Evolutionary conservation across 495 filamentous ascomycete genomes (phyloP).

Genomic region (Neurospora intermedia): DNA sequence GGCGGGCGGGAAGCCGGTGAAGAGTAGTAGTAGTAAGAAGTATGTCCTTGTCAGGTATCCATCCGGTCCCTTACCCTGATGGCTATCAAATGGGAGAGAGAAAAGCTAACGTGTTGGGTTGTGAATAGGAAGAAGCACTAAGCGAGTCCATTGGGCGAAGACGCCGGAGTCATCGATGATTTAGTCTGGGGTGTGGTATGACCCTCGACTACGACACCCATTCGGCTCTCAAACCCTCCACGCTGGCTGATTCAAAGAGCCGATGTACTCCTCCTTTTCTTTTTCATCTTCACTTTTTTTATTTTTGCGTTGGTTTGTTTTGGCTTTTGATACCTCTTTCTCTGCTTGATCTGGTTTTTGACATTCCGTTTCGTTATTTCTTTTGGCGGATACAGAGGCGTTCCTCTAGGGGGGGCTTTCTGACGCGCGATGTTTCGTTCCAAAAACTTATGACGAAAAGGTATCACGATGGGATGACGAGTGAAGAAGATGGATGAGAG

Average conservation of each 20-base stretch:
- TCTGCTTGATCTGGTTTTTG: not conserved
- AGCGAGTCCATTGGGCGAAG: not conserved
- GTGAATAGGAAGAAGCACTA: not conserved
- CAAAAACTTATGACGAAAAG: not conserved
- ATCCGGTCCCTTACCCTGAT: not conserved
- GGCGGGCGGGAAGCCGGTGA: slow-evolving; percentile 21
- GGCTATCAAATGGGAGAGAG: not conserved
- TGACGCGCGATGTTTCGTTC: not conserved
- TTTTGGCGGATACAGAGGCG: not conserved
- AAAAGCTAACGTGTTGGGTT: not conserved
- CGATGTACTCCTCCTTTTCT: no score
- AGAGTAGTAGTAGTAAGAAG: slow-evolving; percentile 23
- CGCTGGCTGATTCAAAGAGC: not conserved
- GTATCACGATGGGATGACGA: not conserved
- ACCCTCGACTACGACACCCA: no score
- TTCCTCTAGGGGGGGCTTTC: not conserved
- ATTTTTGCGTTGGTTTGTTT: not conserved
- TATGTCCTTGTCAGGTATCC: slow-evolving; percentile 10
- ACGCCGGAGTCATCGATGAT: not conserved
- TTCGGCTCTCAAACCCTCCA: not conserved
- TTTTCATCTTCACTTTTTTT: not conserved
- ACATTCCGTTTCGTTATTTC: not conserved
- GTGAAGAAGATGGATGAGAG: slow-evolving; percentile 5
- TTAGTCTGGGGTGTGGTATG: not conserved
- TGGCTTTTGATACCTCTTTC: slow-evolving; percentile 22